Conservation (phyloP, 306 rosid species). For the Delonix regia region DNA sequence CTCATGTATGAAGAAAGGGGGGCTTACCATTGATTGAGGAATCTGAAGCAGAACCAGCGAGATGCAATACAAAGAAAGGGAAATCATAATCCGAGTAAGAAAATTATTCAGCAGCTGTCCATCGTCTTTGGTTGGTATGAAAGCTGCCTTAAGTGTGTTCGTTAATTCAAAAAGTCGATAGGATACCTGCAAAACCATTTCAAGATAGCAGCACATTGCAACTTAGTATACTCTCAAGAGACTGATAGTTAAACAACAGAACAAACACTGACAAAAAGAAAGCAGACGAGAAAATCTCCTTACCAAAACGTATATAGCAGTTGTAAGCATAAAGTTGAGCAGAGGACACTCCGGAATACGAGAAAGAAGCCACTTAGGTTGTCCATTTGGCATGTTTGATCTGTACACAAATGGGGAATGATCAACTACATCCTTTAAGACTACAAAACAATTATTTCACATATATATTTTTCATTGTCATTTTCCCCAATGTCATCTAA, state of each 20-base stretch:
- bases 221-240: constrained; percentile 25
- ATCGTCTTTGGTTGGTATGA: constrained; percentile 84
- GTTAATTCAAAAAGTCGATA: constrained; percentile 89
- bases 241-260: constrained; percentile 20
- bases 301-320: constrained; percentile 82
- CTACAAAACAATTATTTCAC: neutral
- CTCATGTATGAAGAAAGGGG: constrained; percentile 12
- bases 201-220: constrained; percentile 34
- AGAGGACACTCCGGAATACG: constrained; percentile 81
- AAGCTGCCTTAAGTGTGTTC: constrained; percentile 77
- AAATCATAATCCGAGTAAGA: constrained; percentile 64
- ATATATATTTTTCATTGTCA: constrained; percentile 18
- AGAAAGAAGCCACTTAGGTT: constrained; percentile 98
- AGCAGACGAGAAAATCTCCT: constrained; percentile 30
- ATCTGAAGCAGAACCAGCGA: constrained; percentile 67
- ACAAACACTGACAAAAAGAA: neutral
- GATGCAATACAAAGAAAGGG: constrained; percentile 60
- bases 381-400: constrained; percentile 88
- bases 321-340: constrained; percentile 93
- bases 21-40: constrained; percentile 65
- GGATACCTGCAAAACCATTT: constrained; percentile 68
- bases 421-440: constrained; percentile 17
- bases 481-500: constrained; percentile 16
- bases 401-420: constrained; percentile 50
- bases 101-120: constrained; percentile 75